Conservation (phyloP, 352 stramenopile species). For the Albugo candida region DNA sequence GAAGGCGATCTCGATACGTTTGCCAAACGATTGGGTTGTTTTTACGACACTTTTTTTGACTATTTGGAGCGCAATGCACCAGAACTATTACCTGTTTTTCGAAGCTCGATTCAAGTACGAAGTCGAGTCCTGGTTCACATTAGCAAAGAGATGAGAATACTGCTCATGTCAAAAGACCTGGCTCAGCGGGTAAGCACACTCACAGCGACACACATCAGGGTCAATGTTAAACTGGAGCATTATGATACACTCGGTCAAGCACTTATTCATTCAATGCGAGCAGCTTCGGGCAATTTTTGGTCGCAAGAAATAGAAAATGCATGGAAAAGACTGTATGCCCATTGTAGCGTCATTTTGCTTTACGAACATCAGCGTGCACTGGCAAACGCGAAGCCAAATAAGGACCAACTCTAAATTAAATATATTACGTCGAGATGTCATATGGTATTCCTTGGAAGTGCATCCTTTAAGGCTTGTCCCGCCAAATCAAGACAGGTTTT, state of each 20-base stretch:
- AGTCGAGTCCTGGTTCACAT: conserved; percentile 84
- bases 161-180: conserved; percentile 26
- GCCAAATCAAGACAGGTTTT: conserved; percentile 34
- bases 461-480: conserved; percentile 20
- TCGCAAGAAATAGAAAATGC: conserved; percentile 9
- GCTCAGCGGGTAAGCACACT: conserved; percentile 39
- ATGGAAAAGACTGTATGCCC: neutral
- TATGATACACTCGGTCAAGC: conserved; percentile 80
- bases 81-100: conserved; percentile 24
- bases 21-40: conserved; percentile 4
- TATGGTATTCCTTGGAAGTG: conserved; percentile 10
- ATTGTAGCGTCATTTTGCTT: neutral
- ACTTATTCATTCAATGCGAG: conserved; percentile 60
- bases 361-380: conserved; percentile 8
- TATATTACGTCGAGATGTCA: neutral
- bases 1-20: too few relatives aligned
- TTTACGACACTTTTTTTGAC: conserved; percentile 28
- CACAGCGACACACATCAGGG: conserved; percentile 56
- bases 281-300: conserved; percentile 19
- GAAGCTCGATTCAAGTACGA: conserved; percentile 26
- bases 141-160: conserved; percentile 24
- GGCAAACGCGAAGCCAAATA: conserved; percentile 8
- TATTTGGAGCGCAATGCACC: conserved; percentile 25
- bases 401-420: conserved; percentile 4
- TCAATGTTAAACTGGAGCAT: conserved; percentile 67